These are phyloP conservation scores for Leptodermis oblonga DNA, from an alignment of 257 asterid genomes.

Conservation along the genomic window DNA sequence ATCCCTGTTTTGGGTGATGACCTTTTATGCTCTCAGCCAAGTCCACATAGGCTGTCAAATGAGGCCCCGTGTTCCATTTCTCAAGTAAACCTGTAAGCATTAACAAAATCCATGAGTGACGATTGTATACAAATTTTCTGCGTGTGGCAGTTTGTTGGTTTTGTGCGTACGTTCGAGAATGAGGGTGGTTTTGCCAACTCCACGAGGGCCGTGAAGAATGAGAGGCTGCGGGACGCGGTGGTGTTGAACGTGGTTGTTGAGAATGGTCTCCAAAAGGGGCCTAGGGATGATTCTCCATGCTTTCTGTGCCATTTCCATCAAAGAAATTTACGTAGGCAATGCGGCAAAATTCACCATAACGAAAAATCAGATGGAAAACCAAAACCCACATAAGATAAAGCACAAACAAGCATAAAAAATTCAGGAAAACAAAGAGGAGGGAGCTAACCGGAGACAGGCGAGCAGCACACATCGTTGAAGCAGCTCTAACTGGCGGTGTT, in stretches of 20 bases:
- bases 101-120: slow-evolving; percentile 10
- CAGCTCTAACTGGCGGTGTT: too few relatives aligned
- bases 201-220: slow-evolving; percentile 96
- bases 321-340: too few relatives aligned
- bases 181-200: slow-evolving; percentile 96
- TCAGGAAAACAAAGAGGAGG: too few relatives aligned
- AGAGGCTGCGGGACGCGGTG: slow-evolving; percentile 93
- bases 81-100: slow-evolving; percentile 60
- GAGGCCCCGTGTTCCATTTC: slow-evolving; percentile 93
- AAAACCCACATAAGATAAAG: too few relatives aligned
- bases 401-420: too few relatives aligned
- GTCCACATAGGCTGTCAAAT: slow-evolving; percentile 81
- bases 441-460: too few relatives aligned
- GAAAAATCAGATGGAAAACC: too few relatives aligned
- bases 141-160: neutral
- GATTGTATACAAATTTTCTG: neutral
- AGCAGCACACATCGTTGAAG: too few relatives aligned
- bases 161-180: slow-evolving; percentile 59
- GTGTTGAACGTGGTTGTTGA: slow-evolving; percentile 88
- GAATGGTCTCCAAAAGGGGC: slow-evolving; percentile 77
- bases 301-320: slow-evolving; percentile 49
- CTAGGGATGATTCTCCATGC: slow-evolving; percentile 90
- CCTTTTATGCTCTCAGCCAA: slow-evolving; percentile 71
- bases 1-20: slow-evolving; percentile 84
- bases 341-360: too few relatives aligned